phyloP scores from a whole-genome alignment of 2,329 filamentous ascomycete species.

The Cercospora citrullina region DNA sequence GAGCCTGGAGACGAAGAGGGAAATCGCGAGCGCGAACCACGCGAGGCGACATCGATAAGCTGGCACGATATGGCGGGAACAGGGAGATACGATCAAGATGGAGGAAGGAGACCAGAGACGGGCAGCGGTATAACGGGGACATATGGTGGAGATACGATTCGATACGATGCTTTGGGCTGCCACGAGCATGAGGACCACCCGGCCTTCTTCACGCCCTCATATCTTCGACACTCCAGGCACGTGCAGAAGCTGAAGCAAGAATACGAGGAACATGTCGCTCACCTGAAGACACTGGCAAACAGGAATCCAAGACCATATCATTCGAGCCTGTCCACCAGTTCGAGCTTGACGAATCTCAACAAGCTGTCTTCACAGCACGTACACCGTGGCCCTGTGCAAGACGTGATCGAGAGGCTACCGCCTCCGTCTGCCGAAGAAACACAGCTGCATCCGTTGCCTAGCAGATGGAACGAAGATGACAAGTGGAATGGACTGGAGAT shows the following conservation, averaged over 20 bases:
- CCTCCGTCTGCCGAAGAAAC: conserved; percentile 57
- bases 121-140: conserved; percentile 17
- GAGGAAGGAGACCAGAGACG: conserved; percentile 15
- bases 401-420: conserved; percentile 76
- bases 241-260: conserved; percentile 65
- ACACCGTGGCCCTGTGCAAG: conserved; percentile 78
- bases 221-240: conserved; percentile 76
- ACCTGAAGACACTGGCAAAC: conserved; percentile 31
- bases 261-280: conserved; percentile 56
- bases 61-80: conserved; percentile 14
- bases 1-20: conserved; percentile 1
- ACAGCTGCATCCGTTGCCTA: conserved; percentile 68
- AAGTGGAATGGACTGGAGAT: conserved; percentile 74
- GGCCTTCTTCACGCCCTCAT: conserved; percentile 78
- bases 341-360: conserved; percentile 59
- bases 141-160: conserved; percentile 23
- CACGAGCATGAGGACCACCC: conserved; percentile 31
- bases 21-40: conserved; percentile 7
- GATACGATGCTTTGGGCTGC: conserved; percentile 25
- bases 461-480: conserved; percentile 78
- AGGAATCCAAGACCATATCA: conserved; percentile 15
- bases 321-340: conserved; percentile 54
- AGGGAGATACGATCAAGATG: conserved; percentile 13
- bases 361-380: conserved; percentile 57
- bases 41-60: background rate